A percentile compares a stretch with the other conserved stretches of the same genome.
Conservation (phyloP, 2,329 filamentous ascomycete species). For the Botrytis medusae region DNA sequence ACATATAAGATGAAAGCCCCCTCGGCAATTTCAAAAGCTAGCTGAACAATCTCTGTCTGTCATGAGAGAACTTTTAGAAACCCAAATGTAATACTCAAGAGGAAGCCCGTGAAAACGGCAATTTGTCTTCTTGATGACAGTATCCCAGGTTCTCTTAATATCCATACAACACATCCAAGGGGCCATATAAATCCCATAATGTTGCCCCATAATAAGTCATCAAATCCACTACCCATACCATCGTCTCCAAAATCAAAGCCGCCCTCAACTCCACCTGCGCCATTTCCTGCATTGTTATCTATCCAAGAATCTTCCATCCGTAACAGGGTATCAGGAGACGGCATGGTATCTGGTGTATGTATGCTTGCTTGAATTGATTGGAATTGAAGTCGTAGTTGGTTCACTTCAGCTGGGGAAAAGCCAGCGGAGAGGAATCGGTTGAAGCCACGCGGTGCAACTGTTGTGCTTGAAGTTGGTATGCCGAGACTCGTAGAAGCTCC, state of each 20-base stretch:
- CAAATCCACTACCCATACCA: conserved; percentile 54
- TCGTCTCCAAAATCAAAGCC: conserved; percentile 43
- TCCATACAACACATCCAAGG: conserved; percentile 79
- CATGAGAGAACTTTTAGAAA: conserved; percentile 50
- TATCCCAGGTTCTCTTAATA: conserved; percentile 81
- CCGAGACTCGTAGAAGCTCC: conserved; percentile 24
- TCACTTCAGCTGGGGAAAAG: conserved; percentile 80
- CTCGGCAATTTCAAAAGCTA: background rate
- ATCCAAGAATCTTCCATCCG: conserved; percentile 89
- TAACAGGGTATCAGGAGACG: conserved; percentile 71
- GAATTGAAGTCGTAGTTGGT: conserved; percentile 84
- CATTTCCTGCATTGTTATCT: conserved; percentile 59
- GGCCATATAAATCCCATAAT: conserved; percentile 95
- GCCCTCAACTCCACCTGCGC: conserved; percentile 41
- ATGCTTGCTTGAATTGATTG: conserved; percentile 77
- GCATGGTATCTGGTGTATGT: conserved; percentile 87
- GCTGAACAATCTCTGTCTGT: conserved; percentile 7
- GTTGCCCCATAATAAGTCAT: conserved; percentile 85
- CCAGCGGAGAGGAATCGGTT: conserved; percentile 79
- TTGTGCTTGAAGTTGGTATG: conserved; percentile 39
- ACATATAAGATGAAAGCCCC: background rate
- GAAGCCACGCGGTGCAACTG: conserved; percentile 72
- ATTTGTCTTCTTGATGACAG: conserved; percentile 83
- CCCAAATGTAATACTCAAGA: conserved; percentile 77
- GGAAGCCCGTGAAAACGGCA: conserved; percentile 80